Base-by-base conservation (phyloP, 1,284 basidiomycete genomes). In the Trichosporon asahii region DNA sequence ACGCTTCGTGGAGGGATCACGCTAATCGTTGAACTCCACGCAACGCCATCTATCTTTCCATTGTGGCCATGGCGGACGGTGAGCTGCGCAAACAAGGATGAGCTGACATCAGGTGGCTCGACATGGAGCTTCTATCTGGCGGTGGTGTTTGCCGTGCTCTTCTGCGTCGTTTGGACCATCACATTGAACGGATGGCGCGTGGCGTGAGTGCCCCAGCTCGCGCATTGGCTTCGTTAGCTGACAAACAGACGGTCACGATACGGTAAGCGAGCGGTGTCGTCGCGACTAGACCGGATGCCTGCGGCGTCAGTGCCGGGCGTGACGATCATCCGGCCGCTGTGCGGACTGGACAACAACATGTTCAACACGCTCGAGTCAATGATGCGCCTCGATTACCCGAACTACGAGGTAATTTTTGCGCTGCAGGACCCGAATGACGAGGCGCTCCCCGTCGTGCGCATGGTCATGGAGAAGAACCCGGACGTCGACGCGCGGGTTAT, bases 291-390 rank as follows among this genome's bases (percentile, higher is more conserved):
- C 14, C 85, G 87, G n/a, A 83, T 86, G 11, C 80, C 87, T 12
- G 73, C 85, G 3, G 78, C 83, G n/a, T 82, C 86, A 27, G 88
- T 88, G 1, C 93, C 94, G 3, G 94, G 94, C 23, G 95, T 98
- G 27, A 93, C 93, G 4, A 92, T 98, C 76, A 86, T 98, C 68
- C 89, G 95, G 65, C 95, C 95, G 12, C 86, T 98, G 57, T 94
- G 94, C 82, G 95, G 95, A 9, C 86, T 98, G 46, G 95, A 98
- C 82, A 89, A 90, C 72, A 97, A 97, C 80, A 86, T 98, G 25
- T 95, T 92, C 82, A 93, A 95, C 84, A 96, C 96, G 79, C 85
- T 98, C 61, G 93, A 95, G 82, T 93, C 93, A 5, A 91, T 92
- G 0, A 95, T 97, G 84, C 86, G 85, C 35, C 93, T 96, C 78